A percentile compares a stretch with the other conserved stretches of the same genome.
Conservation (phyloP, 2,329 filamentous ascomycete species). For the Trichophyton verrucosum region DNA sequence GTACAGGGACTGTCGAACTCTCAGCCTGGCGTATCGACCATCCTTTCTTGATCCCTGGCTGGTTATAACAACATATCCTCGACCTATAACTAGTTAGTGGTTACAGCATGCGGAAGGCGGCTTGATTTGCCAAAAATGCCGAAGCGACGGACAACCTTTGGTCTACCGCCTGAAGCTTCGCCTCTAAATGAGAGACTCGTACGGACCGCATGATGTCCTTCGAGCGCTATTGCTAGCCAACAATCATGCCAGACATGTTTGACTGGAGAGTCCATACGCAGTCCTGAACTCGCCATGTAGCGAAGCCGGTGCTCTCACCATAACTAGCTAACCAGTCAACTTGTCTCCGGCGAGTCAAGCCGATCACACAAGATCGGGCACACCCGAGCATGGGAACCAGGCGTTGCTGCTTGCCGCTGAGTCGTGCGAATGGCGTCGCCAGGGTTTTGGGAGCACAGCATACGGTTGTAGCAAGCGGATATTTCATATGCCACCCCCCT, state of each 20-base stretch:
- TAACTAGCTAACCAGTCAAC: not conserved
- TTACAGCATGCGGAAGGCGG: not conserved
- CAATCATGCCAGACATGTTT: not conserved
- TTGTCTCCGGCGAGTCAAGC: not conserved
- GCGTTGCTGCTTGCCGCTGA: not conserved
- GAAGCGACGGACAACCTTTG: not conserved
- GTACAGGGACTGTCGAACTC: not conserved
- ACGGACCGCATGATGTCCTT: not conserved
- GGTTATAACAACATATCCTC: not conserved
- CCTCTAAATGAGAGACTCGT: not conserved
- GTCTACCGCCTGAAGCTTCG: not conserved
- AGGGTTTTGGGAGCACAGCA: not conserved
- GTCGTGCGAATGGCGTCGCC: not conserved
- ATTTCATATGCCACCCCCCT: not conserved
- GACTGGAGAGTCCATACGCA: not conserved
- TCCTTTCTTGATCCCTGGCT: not conserved
- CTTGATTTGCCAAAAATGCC: not conserved
- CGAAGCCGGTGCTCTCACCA: not conserved
- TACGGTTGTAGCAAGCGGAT: not conserved
- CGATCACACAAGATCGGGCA: not conserved
- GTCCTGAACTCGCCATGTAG: not conserved
- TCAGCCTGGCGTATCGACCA: not conserved
- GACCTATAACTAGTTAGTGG: not conserved
- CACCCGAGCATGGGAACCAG: not conserved
- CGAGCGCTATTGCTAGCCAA: not conserved